A percentile compares a stretch with the other conserved stretches of the same genome.
These are phyloP conservation scores for Micractinium conductrix DNA, from an alignment of 139 green algal species.

Conservation along the genomic window DNA sequence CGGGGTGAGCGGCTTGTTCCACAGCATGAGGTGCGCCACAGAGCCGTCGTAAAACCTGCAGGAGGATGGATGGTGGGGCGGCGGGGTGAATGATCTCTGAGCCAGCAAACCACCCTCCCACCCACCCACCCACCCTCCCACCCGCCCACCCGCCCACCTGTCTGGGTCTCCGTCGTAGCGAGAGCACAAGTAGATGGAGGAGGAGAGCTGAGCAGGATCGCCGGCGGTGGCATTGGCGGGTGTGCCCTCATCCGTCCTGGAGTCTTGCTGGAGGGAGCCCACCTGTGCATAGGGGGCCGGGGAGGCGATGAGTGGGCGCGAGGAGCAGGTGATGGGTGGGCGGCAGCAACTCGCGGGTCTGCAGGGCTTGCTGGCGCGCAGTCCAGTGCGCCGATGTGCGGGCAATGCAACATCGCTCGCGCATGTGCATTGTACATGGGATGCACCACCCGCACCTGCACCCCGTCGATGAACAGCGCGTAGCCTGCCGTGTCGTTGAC, in stretches of 20 bases:
- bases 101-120: too few relatives aligned
- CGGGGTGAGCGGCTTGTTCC: conserved; percentile 15
- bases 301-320: too few relatives aligned
- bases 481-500: conserved; percentile 44
- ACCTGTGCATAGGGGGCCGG: not conserved
- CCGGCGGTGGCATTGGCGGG: conserved; percentile 21
- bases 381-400: too few relatives aligned
- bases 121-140: too few relatives aligned
- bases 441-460: conserved; percentile 5
- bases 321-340: too few relatives aligned
- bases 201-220: conserved; percentile 13
- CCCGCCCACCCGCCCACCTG: too few relatives aligned
- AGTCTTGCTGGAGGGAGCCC: not conserved
- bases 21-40: conserved; percentile 55
- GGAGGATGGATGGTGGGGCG: too few relatives aligned
- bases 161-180: not conserved
- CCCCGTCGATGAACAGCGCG: conserved; percentile 58
- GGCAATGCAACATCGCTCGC: too few relatives aligned
- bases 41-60: conserved; percentile 50
- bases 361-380: too few relatives aligned
- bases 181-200: conserved; percentile 44
- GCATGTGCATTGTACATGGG: too few relatives aligned
- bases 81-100: too few relatives aligned
- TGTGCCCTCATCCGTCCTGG: not conserved
- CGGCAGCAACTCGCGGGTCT: too few relatives aligned